Percentiles rank a stretch among this genome's conserved stretches.
Evolutionary conservation across 1,284 basidiomycete species (phyloP).

Genomic region (Ceratorhiza oryzae-sativae): DNA sequence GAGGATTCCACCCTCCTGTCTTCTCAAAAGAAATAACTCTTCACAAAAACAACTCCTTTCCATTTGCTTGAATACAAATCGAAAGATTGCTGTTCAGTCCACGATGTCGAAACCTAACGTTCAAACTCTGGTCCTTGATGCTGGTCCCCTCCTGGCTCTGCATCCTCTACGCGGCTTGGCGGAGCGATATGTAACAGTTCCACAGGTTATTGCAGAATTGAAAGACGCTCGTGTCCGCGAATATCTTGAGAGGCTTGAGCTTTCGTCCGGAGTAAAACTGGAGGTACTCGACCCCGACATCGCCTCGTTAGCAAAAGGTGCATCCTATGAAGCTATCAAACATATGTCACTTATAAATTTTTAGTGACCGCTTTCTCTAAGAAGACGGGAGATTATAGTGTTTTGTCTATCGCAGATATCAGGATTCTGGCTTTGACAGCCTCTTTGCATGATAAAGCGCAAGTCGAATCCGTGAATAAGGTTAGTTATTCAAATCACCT

Average conservation of each 20-base stretch:
- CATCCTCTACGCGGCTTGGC: constrained; percentile 86
- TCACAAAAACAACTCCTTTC: too few species aligned
- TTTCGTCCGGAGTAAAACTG: constrained; percentile 78
- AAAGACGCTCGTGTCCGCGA: constrained; percentile 86
- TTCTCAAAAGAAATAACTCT: too few species aligned
- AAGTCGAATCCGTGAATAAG: constrained; percentile 5
- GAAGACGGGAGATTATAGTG: constrained; percentile 96
- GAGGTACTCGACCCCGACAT: constrained; percentile 76
- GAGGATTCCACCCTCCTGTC: too few species aligned
- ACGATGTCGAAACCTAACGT: constrained; percentile 51
- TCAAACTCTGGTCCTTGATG: constrained; percentile 87
- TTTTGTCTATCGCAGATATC: constrained; percentile 90
- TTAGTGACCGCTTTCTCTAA: constrained; percentile 90
- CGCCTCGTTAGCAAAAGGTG: constrained; percentile 78
- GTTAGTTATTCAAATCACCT: neutral
- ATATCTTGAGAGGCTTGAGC: constrained; percentile 78
- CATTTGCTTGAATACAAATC: too few species aligned
- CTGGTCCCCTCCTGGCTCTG: constrained; percentile 86
- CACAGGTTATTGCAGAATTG: constrained; percentile 87
- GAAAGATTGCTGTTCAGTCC: too few species aligned
- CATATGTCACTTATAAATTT: constrained; percentile 9
- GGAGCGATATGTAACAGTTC: constrained; percentile 82
- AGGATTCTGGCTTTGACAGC: constrained; percentile 91
- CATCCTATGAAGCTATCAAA: constrained; percentile 45
- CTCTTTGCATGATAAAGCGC: constrained; percentile 66